A percentile compares a stretch with the other conserved stretches of the same genome.
Evolutionary conservation across 2,329 filamentous ascomycete genomes (phyloP).

Genomic region (Pyricularia grisea): DNA sequence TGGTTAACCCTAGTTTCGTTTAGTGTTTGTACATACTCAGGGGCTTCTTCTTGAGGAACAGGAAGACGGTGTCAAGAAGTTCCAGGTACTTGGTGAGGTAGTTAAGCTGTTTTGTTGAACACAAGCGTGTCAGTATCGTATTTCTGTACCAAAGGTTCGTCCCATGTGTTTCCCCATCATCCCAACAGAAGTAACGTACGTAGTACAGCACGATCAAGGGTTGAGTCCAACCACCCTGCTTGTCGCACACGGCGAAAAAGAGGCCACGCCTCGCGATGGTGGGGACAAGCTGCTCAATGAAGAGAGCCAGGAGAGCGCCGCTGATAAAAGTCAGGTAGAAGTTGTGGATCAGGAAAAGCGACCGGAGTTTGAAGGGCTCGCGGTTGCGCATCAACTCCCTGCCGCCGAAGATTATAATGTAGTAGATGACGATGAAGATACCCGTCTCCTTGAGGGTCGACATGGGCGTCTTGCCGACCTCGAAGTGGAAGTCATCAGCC

Average conservation of each 20-base stretch:
- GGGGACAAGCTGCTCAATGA: constrained; percentile 83
- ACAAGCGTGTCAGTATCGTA: background rate
- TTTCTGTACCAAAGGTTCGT: constrained; percentile 23
- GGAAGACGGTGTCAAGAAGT: constrained; percentile 88
- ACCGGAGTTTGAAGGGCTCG: constrained; percentile 76
- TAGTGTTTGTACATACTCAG: constrained; percentile 48
- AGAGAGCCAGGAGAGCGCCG: constrained; percentile 69
- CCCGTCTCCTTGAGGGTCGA: constrained; percentile 79
- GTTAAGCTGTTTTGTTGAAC: constrained; percentile 59
- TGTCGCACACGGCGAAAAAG: constrained; percentile 80
- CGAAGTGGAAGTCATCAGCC: constrained; percentile 77
- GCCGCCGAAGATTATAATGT: constrained; percentile 86
- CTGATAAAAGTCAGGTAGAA: constrained; percentile 85
- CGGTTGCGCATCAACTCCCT: constrained; percentile 86
- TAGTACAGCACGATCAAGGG: constrained; percentile 93
- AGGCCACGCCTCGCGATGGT: constrained; percentile 72
- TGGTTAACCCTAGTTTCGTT: background rate
- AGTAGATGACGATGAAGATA: constrained; percentile 79
- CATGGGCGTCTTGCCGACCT: constrained; percentile 73
- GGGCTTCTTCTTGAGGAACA: constrained; percentile 99
- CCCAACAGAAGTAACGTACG: constrained; percentile 44
- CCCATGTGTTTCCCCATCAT: background rate
- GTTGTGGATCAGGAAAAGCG: constrained; percentile 93
- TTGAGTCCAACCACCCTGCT: constrained; percentile 84
- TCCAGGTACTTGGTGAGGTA: constrained; percentile 98